These are phyloP conservation scores for Anethum foeniculum DNA, from an alignment of 140 eudicot genomes.

Conservation along the genomic window DNA sequence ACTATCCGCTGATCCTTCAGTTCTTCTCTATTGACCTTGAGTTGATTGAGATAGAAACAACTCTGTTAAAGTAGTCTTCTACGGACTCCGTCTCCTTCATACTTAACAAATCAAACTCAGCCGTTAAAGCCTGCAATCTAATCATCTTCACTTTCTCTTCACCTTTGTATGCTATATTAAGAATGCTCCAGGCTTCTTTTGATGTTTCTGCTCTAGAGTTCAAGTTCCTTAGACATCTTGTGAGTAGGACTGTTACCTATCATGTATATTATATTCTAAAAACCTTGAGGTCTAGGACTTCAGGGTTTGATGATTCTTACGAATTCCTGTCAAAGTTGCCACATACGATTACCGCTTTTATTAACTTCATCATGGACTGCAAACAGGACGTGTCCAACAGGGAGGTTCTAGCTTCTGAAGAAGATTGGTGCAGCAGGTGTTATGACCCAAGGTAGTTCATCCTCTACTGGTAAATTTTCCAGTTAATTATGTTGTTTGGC, in stretches of 20 bases:
- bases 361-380: background rate
- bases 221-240: conserved; percentile 64
- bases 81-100: no score
- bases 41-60: no score
- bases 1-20: no score
- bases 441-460: conserved; percentile 39
- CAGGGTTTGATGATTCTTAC: background rate
- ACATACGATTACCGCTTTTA: background rate
- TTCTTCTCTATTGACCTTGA: no score
- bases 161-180: no score
- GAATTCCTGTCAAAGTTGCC: background rate
- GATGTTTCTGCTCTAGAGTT: conserved; percentile 6
- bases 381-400: conserved; percentile 74
- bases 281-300: background rate
- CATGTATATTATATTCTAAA: background rate
- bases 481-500: background rate
- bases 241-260: conserved; percentile 20
- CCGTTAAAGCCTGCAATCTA: no score
- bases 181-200: no score
- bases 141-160: no score
- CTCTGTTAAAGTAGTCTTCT: no score
- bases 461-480: background rate
- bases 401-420: conserved; percentile 80
- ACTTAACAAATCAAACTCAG: no score
- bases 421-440: conserved; percentile 70